Conservation (phyloP, 495 filamentous ascomycete species). For the Tuber microsphaerosporum region DNA sequence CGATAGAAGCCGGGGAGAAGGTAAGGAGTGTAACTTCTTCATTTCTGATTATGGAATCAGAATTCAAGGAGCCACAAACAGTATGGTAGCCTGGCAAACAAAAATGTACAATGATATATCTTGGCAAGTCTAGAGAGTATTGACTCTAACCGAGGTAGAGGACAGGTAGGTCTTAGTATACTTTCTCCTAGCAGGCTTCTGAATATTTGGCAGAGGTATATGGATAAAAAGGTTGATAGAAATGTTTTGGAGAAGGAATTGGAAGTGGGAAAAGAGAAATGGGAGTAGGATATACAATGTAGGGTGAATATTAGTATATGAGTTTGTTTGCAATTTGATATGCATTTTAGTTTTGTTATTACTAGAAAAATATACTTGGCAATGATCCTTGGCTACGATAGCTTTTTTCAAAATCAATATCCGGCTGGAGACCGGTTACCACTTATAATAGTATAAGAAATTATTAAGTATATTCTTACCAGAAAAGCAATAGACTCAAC, state of each 20-base stretch:
- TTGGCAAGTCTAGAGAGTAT: background rate
- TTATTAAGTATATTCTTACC: no score
- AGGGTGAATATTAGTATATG: no score
- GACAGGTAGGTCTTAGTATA: conserved; percentile 11
- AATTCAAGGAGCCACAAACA: background rate
- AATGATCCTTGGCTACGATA: no score
- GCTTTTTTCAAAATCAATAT: no score
- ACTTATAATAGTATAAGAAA: no score
- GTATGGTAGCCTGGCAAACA: conserved; percentile 5
- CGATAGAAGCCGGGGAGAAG: background rate
- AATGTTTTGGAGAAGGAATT: background rate
- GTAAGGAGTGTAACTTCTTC: background rate
- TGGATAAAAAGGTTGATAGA: background rate
- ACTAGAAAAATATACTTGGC: no score
- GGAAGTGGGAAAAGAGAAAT: background rate
- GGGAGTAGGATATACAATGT: background rate
- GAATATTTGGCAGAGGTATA: conserved; percentile 7
- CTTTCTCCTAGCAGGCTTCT: conserved; percentile 9
- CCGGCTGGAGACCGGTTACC: no score
- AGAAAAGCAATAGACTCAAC: no score
- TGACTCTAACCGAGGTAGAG: background rate
- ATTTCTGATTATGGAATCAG: background rate
- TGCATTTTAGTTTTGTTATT: no score
- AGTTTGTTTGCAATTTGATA: no score
- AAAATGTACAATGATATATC: no score